Conservation (phyloP, 306 rosid genomes). For the Hippophae rhamnoides region DNA sequence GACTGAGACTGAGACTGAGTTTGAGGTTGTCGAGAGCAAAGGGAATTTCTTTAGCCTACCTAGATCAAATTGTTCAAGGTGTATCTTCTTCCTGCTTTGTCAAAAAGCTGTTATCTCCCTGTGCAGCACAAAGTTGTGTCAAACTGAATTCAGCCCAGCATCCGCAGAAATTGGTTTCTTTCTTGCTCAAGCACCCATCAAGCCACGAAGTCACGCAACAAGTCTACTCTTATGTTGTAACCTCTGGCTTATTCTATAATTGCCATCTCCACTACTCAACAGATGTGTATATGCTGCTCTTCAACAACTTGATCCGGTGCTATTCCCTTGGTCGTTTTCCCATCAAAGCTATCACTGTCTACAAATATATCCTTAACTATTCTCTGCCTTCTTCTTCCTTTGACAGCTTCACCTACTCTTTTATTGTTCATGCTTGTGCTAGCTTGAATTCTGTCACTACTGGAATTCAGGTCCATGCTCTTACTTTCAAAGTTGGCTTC, state of each 20-base stretch:
- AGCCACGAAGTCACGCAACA: conserved; percentile 26
- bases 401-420: conserved; percentile 48
- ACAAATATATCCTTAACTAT: background rate
- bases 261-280: conserved; percentile 9
- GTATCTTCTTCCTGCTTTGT: background rate
- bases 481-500: conserved; percentile 50
- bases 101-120: background rate
- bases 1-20: too few relatives aligned
- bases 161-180: conserved; percentile 36
- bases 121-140: background rate
- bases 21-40: too few relatives aligned
- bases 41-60: too few relatives aligned
- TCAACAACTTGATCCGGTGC: conserved; percentile 42
- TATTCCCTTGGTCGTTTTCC: conserved; percentile 32
- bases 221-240: conserved; percentile 44
- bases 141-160: conserved; percentile 13
- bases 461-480: conserved; percentile 50
- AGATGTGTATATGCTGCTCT: conserved; percentile 26
- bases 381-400: conserved; percentile 10
- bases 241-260: conserved; percentile 33
- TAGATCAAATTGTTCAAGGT: background rate
- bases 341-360: conserved; percentile 36
- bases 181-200: conserved; percentile 36
- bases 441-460: conserved; percentile 7
- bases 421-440: conserved; percentile 47